phyloP scores from a whole-genome alignment of 2,329 filamentous ascomycete species.

The Dactylellina cionopaga region DNA sequence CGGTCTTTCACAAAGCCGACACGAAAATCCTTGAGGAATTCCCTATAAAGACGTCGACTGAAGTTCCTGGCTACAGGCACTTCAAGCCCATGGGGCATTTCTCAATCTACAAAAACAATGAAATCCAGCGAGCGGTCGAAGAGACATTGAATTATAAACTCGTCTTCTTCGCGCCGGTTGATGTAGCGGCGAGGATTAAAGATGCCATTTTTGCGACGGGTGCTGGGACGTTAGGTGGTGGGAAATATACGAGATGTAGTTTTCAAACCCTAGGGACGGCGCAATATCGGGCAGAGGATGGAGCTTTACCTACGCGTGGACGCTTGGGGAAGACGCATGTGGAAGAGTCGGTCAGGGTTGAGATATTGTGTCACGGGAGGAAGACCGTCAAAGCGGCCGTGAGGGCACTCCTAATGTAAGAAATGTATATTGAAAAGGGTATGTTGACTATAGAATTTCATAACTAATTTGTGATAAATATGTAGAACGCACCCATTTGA shows the following conservation, averaged over 20 bases:
- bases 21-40: background rate
- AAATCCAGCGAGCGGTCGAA: slow-evolving; percentile 36
- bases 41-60: background rate
- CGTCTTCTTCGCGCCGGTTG: slow-evolving; percentile 27
- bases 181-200: slow-evolving; percentile 12
- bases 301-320: background rate
- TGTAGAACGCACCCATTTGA: slow-evolving; percentile 29
- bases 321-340: slow-evolving; percentile 4
- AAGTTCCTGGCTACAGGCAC: slow-evolving; percentile 14
- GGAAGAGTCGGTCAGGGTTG: slow-evolving; percentile 26
- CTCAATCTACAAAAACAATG: slow-evolving; percentile 39
- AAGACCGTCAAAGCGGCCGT: slow-evolving; percentile 18
- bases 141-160: slow-evolving; percentile 30
- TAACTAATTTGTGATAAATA: no score
- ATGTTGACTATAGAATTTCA: no score
- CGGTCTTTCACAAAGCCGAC: background rate
- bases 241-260: slow-evolving; percentile 29
- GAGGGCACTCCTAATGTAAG: slow-evolving; percentile 32
- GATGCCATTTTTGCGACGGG: slow-evolving; percentile 40
- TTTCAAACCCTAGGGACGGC: slow-evolving; percentile 41
- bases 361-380: slow-evolving; percentile 38
- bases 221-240: slow-evolving; percentile 15
- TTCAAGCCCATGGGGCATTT: slow-evolving; percentile 24
- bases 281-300: slow-evolving; percentile 29
- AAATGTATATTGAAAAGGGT: no score